Percentiles rank a stretch among this genome's conserved stretches.
Evolutionary conservation across 2,329 filamentous ascomycete species (phyloP).

Genomic region (Alternaria incomplexa): DNA sequence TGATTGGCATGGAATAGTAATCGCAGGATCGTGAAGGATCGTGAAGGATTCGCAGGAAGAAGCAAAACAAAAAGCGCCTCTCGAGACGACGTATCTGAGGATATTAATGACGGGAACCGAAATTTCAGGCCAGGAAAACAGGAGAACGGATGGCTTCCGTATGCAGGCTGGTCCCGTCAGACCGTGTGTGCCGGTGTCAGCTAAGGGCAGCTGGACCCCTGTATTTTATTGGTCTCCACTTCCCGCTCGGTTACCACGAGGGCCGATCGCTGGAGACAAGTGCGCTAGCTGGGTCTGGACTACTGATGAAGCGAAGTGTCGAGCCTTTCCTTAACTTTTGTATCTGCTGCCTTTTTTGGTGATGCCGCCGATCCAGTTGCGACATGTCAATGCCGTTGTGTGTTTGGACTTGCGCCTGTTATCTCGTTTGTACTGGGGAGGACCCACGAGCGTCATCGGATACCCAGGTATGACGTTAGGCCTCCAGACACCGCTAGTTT

Average conservation of each 20-base stretch:
- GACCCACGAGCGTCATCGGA: not conserved
- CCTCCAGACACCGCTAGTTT: not conserved
- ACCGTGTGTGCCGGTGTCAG: not conserved
- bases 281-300: not conserved
- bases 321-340: not conserved
- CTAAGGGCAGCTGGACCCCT: not conserved
- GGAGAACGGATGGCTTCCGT: not conserved
- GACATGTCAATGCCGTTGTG: not conserved
- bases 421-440: not conserved
- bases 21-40: not conserved
- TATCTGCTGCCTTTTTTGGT: not conserved
- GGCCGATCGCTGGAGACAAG: not conserved
- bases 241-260: not conserved
- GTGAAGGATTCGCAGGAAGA: not conserved
- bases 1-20: not conserved
- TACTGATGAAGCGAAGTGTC: not conserved
- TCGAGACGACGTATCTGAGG: too few species aligned
- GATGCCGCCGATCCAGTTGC: not conserved
- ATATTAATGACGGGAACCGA: not conserved
- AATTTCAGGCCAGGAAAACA: not conserved
- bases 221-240: not conserved
- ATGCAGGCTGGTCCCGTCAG: not conserved
- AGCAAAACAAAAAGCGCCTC: too few species aligned
- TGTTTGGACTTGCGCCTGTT: not conserved
- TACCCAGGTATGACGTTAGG: not conserved